A percentile compares a stretch with the other conserved stretches of the same genome.
Evolutionary conservation across 805 yeast genomes (phyloP).

Genomic region (Yarrowia sp.): DNA sequence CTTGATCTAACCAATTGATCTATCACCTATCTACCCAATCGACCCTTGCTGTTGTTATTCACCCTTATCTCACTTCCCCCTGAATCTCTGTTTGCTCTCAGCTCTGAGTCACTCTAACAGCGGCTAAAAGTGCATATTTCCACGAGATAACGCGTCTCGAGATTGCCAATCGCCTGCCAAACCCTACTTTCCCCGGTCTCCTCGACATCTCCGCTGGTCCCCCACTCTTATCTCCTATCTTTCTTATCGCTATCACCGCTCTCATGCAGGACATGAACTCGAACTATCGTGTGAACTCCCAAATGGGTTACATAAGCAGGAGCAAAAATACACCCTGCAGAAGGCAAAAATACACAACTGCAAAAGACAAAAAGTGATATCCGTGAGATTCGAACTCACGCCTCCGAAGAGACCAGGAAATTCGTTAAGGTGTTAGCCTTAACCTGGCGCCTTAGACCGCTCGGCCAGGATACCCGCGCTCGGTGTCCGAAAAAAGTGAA

Average conservation of each 20-base stretch:
- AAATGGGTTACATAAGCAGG: too few relatives aligned
- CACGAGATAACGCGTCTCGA: not conserved
- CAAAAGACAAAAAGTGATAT: slow-evolving; percentile 6
- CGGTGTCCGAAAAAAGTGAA: not conserved
- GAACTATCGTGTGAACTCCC: too few relatives aligned
- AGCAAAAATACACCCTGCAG: too few relatives aligned
- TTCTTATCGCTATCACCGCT: slow-evolving; percentile 5
- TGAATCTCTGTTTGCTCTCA: too few relatives aligned
- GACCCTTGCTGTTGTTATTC: too few relatives aligned
- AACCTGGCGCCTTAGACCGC: slow-evolving; percentile 40
- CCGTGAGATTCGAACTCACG: slow-evolving; percentile 40
- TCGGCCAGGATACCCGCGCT: slow-evolving; percentile 31
- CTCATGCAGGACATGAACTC: not conserved
- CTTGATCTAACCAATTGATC: not conserved
- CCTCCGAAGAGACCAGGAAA: slow-evolving; percentile 40
- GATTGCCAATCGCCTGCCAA: slow-evolving; percentile 1
- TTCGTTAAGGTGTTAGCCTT: slow-evolving; percentile 38
- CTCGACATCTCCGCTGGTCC: slow-evolving; percentile 1
- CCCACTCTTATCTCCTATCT: slow-evolving; percentile 24
- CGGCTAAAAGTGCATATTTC: slow-evolving; percentile 11
- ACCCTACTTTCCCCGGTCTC: slow-evolving; percentile 28
- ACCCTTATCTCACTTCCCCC: too few relatives aligned
- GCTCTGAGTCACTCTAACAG: not conserved
- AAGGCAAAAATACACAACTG: too few relatives aligned
- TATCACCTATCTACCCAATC: too few relatives aligned